A percentile compares a stretch with the other conserved stretches of the same genome.
These are phyloP conservation scores for Senna tora DNA, from an alignment of 306 rosid genomes.

Conservation along the genomic window DNA sequence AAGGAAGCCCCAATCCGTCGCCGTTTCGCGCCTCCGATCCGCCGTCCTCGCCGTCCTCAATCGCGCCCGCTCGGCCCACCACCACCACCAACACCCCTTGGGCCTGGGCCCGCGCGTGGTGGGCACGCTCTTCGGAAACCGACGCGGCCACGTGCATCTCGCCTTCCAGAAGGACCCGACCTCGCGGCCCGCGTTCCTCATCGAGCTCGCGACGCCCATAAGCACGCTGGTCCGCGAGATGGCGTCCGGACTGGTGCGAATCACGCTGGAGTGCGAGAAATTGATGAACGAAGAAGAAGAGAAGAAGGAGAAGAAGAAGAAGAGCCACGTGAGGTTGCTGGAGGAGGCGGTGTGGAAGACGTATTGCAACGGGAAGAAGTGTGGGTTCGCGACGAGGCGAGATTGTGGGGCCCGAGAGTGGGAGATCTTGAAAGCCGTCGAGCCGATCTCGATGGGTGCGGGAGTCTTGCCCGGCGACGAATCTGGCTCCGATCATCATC, in stretches of 20 bases:
- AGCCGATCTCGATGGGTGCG: conserved; percentile 95
- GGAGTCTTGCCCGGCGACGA: no score
- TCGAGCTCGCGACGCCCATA: conserved; percentile 93
- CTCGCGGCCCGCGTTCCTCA: conserved; percentile 76
- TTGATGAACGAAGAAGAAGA: conserved; percentile 52
- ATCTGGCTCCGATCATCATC: no score
- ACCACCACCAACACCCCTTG: no score
- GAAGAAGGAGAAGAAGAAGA: no score
- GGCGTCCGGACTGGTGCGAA: conserved; percentile 97
- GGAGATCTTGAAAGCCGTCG: conserved; percentile 81
- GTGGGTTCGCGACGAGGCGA: conserved; percentile 81
- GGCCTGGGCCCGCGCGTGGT: conserved; percentile 74
- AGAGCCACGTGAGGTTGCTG: conserved; percentile 51
- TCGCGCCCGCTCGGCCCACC: conserved; percentile 53
- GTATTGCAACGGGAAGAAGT: conserved; percentile 84
- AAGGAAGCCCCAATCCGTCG: conserved; percentile 62
- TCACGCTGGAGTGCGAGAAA: conserved; percentile 85
- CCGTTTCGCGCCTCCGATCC: conserved; percentile 62
- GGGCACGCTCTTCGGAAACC: conserved; percentile 83
- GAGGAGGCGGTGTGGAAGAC: conserved; percentile 91
- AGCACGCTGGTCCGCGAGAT: conserved; percentile 88
- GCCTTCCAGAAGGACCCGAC: conserved; percentile 81
- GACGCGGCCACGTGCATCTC: conserved; percentile 85
- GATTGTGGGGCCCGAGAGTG: conserved; percentile 84
- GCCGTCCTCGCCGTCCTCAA: conserved; percentile 65